These are phyloP conservation scores for Penicillium arizonense DNA, from an alignment of 495 filamentous ascomycete genomes.

Conservation along the genomic window DNA sequence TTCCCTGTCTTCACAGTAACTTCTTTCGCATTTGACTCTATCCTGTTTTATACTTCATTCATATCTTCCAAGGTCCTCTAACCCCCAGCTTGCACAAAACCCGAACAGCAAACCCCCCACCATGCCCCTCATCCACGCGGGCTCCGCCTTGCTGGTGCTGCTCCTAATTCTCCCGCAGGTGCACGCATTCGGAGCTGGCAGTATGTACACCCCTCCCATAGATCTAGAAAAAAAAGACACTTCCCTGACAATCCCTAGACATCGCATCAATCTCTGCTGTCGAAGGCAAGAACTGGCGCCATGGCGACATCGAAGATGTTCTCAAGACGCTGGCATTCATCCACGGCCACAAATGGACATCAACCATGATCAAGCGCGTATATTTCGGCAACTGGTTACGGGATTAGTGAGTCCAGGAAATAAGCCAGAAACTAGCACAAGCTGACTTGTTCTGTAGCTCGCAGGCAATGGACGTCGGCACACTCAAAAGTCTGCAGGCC, in stretches of 20 bases:
- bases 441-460: constrained; percentile 52
- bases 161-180: constrained; percentile 54
- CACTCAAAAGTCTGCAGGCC: constrained; percentile 82
- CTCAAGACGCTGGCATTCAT: constrained; percentile 87
- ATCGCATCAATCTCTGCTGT: constrained; percentile 91
- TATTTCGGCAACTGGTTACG: constrained; percentile 76
- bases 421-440: background rate
- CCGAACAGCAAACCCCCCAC: constrained; percentile 2
- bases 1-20: background rate
- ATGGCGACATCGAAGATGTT: constrained; percentile 96
- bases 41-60: background rate
- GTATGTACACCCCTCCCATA: constrained; percentile 22
- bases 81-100: background rate
- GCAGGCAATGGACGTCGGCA: constrained; percentile 90
- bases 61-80: background rate
- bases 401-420: constrained; percentile 37
- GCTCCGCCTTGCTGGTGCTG: constrained; percentile 46
- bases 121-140: constrained; percentile 33
- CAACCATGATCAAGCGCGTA: constrained; percentile 80
- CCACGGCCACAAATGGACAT: constrained; percentile 91
- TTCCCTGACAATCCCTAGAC: constrained; percentile 37
- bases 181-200: constrained; percentile 88
- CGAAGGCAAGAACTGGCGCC: constrained; percentile 94
- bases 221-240: background rate
- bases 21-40: background rate